A percentile compares a stretch with the other conserved stretches of the same genome.
phyloP scores from a whole-genome alignment of 1,139 yeast genomes.

The Yamadazyma membranifaciens region DNA sequence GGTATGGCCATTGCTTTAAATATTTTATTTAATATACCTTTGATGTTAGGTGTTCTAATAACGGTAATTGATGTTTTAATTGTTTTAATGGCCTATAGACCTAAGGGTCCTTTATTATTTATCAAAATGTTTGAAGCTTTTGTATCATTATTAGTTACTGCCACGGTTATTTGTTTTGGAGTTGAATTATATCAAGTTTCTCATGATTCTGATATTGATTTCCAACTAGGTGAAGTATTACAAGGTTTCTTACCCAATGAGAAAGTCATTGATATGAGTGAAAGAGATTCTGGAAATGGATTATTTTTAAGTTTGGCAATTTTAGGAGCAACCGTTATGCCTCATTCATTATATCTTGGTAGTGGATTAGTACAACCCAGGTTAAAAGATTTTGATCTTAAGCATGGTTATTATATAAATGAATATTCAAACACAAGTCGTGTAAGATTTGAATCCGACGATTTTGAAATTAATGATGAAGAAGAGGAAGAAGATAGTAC shows the following conservation, averaged over 20 bases:
- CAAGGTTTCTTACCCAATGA: slow-evolving; percentile 79
- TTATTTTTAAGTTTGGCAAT: slow-evolving; percentile 85
- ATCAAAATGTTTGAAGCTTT: slow-evolving; percentile 81
- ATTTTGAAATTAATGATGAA: slow-evolving; percentile 3
- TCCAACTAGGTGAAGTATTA: slow-evolving; percentile 53
- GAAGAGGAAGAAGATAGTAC: slow-evolving; percentile 2
- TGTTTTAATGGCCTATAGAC: slow-evolving; percentile 84
- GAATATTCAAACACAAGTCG: background rate
- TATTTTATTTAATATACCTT: slow-evolving; percentile 74
- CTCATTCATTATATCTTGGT: slow-evolving; percentile 89
- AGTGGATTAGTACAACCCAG: slow-evolving; percentile 93
- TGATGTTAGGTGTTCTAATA: slow-evolving; percentile 73
- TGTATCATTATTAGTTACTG: slow-evolving; percentile 72
- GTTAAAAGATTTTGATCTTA: slow-evolving; percentile 73
- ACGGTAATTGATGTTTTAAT: slow-evolving; percentile 84
- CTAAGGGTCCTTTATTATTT: slow-evolving; percentile 78
- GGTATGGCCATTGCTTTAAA: slow-evolving; percentile 91
- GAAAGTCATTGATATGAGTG: slow-evolving; percentile 58
- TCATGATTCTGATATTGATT: slow-evolving; percentile 49
- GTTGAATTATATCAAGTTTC: slow-evolving; percentile 71
- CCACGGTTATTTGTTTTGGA: slow-evolving; percentile 83
- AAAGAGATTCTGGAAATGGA: slow-evolving; percentile 65
- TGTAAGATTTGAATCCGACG: background rate
- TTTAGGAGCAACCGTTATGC: slow-evolving; percentile 97
- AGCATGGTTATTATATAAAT: slow-evolving; percentile 52